phyloP scores from a whole-genome alignment of 2,329 filamentous ascomycete species.

The Aureobasidium sp. region DNA sequence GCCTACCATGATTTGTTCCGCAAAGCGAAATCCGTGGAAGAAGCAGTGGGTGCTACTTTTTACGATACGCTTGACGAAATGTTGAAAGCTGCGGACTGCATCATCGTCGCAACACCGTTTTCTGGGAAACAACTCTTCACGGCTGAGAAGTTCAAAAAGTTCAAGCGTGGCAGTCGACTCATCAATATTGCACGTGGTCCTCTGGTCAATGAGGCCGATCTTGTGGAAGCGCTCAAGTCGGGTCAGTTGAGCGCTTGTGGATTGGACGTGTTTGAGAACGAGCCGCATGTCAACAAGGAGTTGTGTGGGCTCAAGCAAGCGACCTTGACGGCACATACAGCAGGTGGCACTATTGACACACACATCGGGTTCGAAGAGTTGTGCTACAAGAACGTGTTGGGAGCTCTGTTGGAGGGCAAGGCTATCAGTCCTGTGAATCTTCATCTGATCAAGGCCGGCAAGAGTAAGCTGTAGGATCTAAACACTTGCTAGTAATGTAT shows the following conservation, averaged over 20 bases:
- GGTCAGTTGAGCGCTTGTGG: constrained; percentile 46
- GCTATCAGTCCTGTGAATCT: constrained; percentile 5
- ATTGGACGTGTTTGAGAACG: constrained; percentile 51
- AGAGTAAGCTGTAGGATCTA: not conserved
- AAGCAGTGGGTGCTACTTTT: constrained; percentile 44
- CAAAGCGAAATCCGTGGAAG: constrained; percentile 39
- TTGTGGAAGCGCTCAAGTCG: constrained; percentile 50
- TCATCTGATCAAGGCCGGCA: constrained; percentile 7
- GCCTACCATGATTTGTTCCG: constrained; percentile 53
- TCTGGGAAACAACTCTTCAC: constrained; percentile 44
- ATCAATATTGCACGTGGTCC: constrained; percentile 60
- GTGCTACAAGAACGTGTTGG: constrained; percentile 31
- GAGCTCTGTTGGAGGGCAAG: not conserved
- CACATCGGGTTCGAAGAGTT: constrained; percentile 35
- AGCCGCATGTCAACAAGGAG: constrained; percentile 47
- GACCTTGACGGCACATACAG: constrained; percentile 32
- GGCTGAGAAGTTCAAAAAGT: constrained; percentile 37
- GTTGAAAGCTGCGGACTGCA: constrained; percentile 48
- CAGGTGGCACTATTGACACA: constrained; percentile 31
- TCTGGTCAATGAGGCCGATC: constrained; percentile 56
- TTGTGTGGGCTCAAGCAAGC: constrained; percentile 35
- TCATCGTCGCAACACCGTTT: constrained; percentile 54
- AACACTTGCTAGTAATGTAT: too few species aligned
- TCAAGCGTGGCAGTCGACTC: constrained; percentile 50
- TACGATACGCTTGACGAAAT: constrained; percentile 46